Evolutionary conservation across 495 filamentous ascomycete genomes (phyloP), one percentile per base, ranked within the genome.

Genomic region (Penicillium steckii): DNA sequence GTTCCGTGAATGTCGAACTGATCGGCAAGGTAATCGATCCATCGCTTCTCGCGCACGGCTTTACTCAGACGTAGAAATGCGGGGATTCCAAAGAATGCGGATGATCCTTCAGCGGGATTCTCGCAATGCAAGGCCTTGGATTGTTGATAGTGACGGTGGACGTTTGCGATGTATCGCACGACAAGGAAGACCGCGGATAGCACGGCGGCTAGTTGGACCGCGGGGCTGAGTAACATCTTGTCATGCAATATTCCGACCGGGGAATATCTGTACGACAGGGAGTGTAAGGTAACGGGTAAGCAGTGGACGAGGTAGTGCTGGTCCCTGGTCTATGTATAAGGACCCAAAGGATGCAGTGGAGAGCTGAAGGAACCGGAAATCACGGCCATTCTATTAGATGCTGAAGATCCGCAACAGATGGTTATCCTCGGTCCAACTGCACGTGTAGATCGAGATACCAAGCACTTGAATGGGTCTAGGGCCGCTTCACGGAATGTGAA

Each of bases 111-210:
- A 0, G 51, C 17, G 2, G 67, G 51, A 15, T 71, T 64, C 19
- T 71, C 58, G 27, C 77, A 80, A 41, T 64, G 48, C 15, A 70
- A 61, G 7, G 69, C 58, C 54, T 67, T 69, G 32, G 74, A 58
- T 15, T 65, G 63, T 56, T 53, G 59, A 26, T 60, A 61, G 43
- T 70, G 65, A 10, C 59, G 47, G 44, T 67, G 57, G 19, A 52
- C 27, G 27, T 65, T 60, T 4, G 50, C 37, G 13, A 72, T 10
- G 50, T 57, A 64, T 17, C 58, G 60, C 18, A 76, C 29, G 44
- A 64, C 29, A 26, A 67, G 13, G 26, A 68, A 62, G 46, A 59
- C 50, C 15, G 57, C 41, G 24, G 42, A 60, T 1, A 67, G 9
- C 10, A 54, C 64, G 9, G 50, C 58, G 32, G 63, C 21, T 15